A percentile compares a stretch with the other conserved stretches of the same genome.
Evolutionary conservation across 371 early-diverging fungal genomes (phyloP).

Genomic region (Mucor circinelloides): DNA sequence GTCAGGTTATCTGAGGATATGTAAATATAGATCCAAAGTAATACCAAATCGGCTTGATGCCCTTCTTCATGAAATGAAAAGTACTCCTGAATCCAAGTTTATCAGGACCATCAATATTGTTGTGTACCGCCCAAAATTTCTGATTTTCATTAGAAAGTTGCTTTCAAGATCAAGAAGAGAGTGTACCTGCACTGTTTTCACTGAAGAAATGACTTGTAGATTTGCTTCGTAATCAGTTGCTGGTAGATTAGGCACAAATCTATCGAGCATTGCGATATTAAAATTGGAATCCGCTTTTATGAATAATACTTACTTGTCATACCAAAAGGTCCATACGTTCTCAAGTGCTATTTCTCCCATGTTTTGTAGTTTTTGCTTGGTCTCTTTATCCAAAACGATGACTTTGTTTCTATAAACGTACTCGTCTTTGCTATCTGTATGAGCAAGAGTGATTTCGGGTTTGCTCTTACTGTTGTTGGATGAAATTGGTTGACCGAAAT

Average conservation of each 20-base stretch:
- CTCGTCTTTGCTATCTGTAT: slow-evolving; percentile 3
- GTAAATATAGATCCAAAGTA: not conserved
- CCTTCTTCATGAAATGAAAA: slow-evolving; percentile 70
- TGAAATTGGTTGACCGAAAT: not conserved
- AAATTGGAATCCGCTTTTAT: not conserved
- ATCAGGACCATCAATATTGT: slow-evolving; percentile 57
- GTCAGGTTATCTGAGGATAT: not conserved
- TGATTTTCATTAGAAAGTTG: not conserved
- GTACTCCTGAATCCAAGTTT: slow-evolving; percentile 51
- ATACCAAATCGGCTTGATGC: slow-evolving; percentile 75
- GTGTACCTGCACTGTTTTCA: slow-evolving; percentile 63
- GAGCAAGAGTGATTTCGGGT: not conserved
- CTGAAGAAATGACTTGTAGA: slow-evolving; percentile 58
- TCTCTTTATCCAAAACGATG: slow-evolving; percentile 22
- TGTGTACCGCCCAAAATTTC: slow-evolving; percentile 61
- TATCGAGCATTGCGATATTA: slow-evolving; percentile 10
- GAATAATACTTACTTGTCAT: slow-evolving; percentile 55
- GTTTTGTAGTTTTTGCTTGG: slow-evolving; percentile 30
- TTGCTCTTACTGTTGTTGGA: too few species aligned
- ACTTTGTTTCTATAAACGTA: slow-evolving; percentile 12
- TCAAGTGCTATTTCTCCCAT: slow-evolving; percentile 48
- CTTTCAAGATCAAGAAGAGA: not conserved
- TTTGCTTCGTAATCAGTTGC: slow-evolving; percentile 63
- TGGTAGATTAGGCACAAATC: slow-evolving; percentile 56
- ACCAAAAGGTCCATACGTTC: slow-evolving; percentile 69